These are phyloP conservation scores for Mycena epipterygia DNA, from an alignment of 768 basidiomycete species.

Conservation along the genomic window DNA sequence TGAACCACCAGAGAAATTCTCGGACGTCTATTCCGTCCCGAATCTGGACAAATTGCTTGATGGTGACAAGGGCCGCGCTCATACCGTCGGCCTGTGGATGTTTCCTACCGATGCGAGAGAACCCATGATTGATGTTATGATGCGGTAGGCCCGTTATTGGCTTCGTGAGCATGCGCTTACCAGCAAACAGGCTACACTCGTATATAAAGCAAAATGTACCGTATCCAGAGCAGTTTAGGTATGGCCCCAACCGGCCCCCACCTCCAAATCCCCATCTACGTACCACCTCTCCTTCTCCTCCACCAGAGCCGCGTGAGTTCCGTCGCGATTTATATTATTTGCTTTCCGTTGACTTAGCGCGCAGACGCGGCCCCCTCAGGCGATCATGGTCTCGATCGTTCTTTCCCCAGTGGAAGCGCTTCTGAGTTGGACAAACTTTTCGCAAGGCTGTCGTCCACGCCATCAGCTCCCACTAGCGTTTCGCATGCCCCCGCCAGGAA, in stretches of 20 bases:
- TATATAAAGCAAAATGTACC: slow-evolving; percentile 75
- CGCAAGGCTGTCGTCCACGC: slow-evolving; percentile 50
- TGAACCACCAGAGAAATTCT: slow-evolving; percentile 60
- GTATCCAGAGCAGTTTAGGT: slow-evolving; percentile 81
- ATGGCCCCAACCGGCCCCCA: slow-evolving; percentile 76
- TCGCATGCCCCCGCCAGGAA: slow-evolving; percentile 35
- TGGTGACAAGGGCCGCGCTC: slow-evolving; percentile 67
- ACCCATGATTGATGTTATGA: slow-evolving; percentile 78
- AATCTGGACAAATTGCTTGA: slow-evolving; percentile 58
- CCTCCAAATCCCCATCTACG: slow-evolving; percentile 62
- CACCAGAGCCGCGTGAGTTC: slow-evolving; percentile 38
- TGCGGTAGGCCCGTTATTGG: slow-evolving; percentile 59
- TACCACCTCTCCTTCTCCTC: slow-evolving; percentile 42
- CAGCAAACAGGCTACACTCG: slow-evolving; percentile 64
- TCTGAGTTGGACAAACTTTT: slow-evolving; percentile 66
- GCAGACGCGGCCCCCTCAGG: slow-evolving; percentile 17
- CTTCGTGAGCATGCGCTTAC: background rate
- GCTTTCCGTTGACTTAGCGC: background rate
- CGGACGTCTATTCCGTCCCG: slow-evolving; percentile 62
- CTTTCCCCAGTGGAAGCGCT: slow-evolving; percentile 42
- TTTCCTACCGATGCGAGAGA: slow-evolving; percentile 78
- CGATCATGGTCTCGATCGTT: slow-evolving; percentile 7
- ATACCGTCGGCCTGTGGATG: slow-evolving; percentile 83
- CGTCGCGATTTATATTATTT: background rate
- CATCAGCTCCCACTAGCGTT: no score